Conservation (phyloP, 2,329 filamentous ascomycete species). For the Xylaria sp. region DNA sequence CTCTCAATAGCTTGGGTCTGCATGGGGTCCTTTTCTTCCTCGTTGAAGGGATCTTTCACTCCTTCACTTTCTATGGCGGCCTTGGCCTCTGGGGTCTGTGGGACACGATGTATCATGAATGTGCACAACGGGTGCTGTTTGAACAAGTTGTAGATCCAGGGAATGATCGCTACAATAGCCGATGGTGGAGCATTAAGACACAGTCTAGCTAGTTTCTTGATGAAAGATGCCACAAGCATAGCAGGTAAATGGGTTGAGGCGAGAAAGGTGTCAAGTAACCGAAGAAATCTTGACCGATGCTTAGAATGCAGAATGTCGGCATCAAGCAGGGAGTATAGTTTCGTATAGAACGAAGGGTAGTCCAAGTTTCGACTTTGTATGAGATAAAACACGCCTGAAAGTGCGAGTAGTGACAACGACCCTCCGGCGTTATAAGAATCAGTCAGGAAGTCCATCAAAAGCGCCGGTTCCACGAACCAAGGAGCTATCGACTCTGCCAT, state of each 20-base stretch:
- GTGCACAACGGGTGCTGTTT: conserved; percentile 89
- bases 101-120: conserved; percentile 90
- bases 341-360: conserved; percentile 91
- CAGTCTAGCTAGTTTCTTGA: conserved; percentile 88
- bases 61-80: conserved; percentile 65
- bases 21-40: conserved; percentile 80
- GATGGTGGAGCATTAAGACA: conserved; percentile 87
- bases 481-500: conserved; percentile 82
- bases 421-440: conserved; percentile 89
- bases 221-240: conserved; percentile 88
- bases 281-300: conserved; percentile 91
- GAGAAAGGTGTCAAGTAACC: conserved; percentile 88
- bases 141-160: conserved; percentile 94
- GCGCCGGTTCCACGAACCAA: conserved; percentile 86
- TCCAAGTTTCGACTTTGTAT: conserved; percentile 94
- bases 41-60: conserved; percentile 75
- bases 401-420: conserved; percentile 81
- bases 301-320: conserved; percentile 88
- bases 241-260: conserved; percentile 91
- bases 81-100: conserved; percentile 62
- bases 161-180: conserved; percentile 85
- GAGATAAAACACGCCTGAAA: conserved; percentile 93
- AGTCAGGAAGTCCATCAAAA: conserved; percentile 96
- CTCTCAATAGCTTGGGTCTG: conserved; percentile 87
- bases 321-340: conserved; percentile 92